A percentile compares a stretch with the other conserved stretches of the same genome.
Evolutionary conservation across 371 early-diverging fungal species (phyloP).

Genomic region (Lichtheimia hyalospora): DNA sequence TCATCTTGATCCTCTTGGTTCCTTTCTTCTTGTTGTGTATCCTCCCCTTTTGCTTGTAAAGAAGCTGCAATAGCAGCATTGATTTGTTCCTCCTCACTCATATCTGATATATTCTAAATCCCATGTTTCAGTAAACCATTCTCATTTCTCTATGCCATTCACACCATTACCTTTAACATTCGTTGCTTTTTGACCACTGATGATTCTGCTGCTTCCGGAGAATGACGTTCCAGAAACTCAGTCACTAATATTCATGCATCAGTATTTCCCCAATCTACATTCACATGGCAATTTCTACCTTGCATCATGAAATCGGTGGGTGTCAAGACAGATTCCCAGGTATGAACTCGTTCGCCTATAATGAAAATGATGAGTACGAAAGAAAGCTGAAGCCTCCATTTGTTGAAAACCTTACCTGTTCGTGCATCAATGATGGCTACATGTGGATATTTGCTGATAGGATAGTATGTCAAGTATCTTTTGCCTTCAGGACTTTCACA

Average conservation of each 20-base stretch:
- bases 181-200: constrained; percentile 25
- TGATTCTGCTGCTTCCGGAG: constrained; percentile 18
- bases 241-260: constrained; percentile 26
- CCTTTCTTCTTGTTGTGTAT: constrained; percentile 8
- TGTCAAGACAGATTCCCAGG: constrained; percentile 56
- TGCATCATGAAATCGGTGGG: constrained; percentile 72
- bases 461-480: constrained; percentile 73
- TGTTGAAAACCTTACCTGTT: constrained; percentile 66
- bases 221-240: constrained; percentile 45
- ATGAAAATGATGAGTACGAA: background rate
- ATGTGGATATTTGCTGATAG: constrained; percentile 73
- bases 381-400: constrained; percentile 7
- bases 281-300: constrained; percentile 30
- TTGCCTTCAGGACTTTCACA: constrained; percentile 71
- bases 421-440: constrained; percentile 88
- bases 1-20: constrained; percentile 19
- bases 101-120: constrained; percentile 51
- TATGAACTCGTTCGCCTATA: constrained; percentile 68
- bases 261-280: background rate
- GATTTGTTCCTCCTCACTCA: constrained; percentile 91
- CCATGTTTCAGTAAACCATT: background rate
- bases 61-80: constrained; percentile 81
- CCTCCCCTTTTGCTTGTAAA: constrained; percentile 37
- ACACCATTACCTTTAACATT: constrained; percentile 24
- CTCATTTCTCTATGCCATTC: background rate